Percentiles rank a stretch among this genome's conserved stretches.
Conservation (phyloP, 2,329 filamentous ascomycete species). For the Colletotrichum lini region DNA sequence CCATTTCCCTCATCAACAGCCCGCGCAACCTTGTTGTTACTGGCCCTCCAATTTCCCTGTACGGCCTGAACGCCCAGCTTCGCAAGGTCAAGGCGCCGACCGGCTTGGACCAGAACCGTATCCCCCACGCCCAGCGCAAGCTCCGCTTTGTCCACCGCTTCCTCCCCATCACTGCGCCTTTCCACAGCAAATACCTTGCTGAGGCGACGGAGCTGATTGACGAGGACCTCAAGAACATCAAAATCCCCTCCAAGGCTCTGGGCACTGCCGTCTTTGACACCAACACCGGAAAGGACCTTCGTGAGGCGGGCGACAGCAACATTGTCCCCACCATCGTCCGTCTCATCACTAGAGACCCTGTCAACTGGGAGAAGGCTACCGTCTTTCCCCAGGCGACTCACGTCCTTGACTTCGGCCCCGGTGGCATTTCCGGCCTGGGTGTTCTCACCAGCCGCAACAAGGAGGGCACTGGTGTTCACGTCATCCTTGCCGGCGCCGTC, state of each 20-base stretch:
- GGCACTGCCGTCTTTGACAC: constrained; percentile 93
- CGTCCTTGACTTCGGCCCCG: constrained; percentile 95
- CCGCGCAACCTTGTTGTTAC: constrained; percentile 97
- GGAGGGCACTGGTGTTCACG: constrained; percentile 96
- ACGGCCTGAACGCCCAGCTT: constrained; percentile 94
- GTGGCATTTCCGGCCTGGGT: constrained; percentile 95
- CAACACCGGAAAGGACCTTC: constrained; percentile 87
- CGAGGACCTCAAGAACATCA: constrained; percentile 87
- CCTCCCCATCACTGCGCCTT: constrained; percentile 96
- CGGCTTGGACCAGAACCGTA: constrained; percentile 94
- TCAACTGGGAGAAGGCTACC: constrained; percentile 97
- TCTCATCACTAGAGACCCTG: constrained; percentile 94
- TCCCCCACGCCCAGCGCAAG: constrained; percentile 96
- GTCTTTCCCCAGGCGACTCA: constrained; percentile 92
- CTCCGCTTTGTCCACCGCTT: constrained; percentile 97
- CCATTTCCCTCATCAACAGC: constrained; percentile 96
- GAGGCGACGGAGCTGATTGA: constrained; percentile 87
- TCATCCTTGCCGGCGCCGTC: constrained; percentile 94
- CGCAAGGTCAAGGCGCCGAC: constrained; percentile 98
- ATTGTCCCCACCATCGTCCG: constrained; percentile 89
- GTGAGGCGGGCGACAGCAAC: constrained; percentile 78
- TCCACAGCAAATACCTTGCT: constrained; percentile 94
- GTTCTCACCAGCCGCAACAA: constrained; percentile 99
- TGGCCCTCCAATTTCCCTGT: constrained; percentile 94
- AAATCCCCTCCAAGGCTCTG: constrained; percentile 80